A percentile compares a stretch with the other conserved stretches of the same genome.
phyloP scores from a whole-genome alignment of 805 yeast species.

The Barnettozyma populi region DNA sequence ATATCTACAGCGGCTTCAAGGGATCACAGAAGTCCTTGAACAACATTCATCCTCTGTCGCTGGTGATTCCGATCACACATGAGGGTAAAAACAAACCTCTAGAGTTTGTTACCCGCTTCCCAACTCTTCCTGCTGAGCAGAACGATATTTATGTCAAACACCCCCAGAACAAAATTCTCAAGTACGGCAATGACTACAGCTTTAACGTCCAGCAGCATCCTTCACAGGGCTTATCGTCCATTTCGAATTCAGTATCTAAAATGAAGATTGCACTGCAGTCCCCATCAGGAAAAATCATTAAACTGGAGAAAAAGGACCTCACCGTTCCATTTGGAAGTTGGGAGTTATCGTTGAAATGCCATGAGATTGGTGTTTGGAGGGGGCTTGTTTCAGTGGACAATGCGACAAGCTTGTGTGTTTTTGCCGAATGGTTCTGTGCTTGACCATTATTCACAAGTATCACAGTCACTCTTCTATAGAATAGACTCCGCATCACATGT shows the following conservation, averaged over 20 bases:
- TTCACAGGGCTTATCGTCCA: slow-evolving; percentile 15
- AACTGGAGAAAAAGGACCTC: slow-evolving; percentile 47
- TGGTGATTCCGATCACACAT: slow-evolving; percentile 73
- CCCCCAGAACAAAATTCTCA: slow-evolving; percentile 71
- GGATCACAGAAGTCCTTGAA: slow-evolving; percentile 53
- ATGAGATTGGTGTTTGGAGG: slow-evolving; percentile 78
- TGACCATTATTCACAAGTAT: background rate
- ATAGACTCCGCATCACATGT: background rate
- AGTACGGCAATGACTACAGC: slow-evolving; percentile 51
- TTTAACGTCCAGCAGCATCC: slow-evolving; percentile 58
- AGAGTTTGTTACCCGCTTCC: slow-evolving; percentile 66
- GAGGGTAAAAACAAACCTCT: slow-evolving; percentile 56
- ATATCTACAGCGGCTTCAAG: slow-evolving; percentile 65
- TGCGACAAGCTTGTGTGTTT: slow-evolving; percentile 78
- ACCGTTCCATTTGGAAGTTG: slow-evolving; percentile 47
- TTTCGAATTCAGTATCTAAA: slow-evolving; percentile 24
- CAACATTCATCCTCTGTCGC: slow-evolving; percentile 61
- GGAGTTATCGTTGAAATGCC: slow-evolving; percentile 54
- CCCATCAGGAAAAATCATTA: slow-evolving; percentile 76
- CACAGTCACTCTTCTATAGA: background rate
- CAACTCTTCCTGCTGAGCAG: slow-evolving; percentile 61
- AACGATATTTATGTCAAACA: slow-evolving; percentile 78
- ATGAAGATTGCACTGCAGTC: slow-evolving; percentile 67
- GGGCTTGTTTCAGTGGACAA: slow-evolving; percentile 76
- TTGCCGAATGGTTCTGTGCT: slow-evolving; percentile 80